phyloP scores from a whole-genome alignment of 169 alveolate species.

The Plasmodium coatneyi region DNA sequence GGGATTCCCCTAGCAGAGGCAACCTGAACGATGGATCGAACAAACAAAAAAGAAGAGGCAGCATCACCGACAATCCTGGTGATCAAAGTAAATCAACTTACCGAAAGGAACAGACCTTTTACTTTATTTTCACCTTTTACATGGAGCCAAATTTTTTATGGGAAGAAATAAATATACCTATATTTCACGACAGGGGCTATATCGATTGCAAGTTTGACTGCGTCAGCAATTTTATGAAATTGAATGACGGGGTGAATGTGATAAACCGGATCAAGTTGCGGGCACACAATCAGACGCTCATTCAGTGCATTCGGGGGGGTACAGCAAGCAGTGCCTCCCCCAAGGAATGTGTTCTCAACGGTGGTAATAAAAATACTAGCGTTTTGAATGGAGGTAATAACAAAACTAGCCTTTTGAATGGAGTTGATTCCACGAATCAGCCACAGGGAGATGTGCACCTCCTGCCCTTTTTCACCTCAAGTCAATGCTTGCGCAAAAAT shows the following conservation, averaged over 20 bases:
- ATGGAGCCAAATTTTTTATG: constrained; percentile 49
- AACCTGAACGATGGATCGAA: neutral
- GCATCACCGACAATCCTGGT: neutral
- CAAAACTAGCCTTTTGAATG: neutral
- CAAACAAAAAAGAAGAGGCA: neutral
- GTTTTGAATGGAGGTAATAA: neutral
- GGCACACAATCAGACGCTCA: constrained; percentile 1
- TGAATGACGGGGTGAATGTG: neutral
- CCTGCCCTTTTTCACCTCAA: constrained; percentile 36
- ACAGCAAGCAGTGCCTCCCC: neutral
- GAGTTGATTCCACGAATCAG: neutral
- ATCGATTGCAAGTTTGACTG: constrained; percentile 40
- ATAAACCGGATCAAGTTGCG: neutral
- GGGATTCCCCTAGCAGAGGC: neutral
- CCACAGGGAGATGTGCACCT: neutral
- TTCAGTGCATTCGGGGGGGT: constrained; percentile 13
- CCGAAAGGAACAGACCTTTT: constrained; percentile 18
- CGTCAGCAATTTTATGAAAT: constrained; percentile 9
- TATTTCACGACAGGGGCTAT: constrained; percentile 42
- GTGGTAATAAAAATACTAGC: neutral
- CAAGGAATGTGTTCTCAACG: no score
- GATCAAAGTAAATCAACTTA: neutral
- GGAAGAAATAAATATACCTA: constrained; percentile 53
- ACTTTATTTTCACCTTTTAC: constrained; percentile 35
- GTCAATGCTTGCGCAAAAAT: constrained; percentile 3